These are phyloP conservation scores for Lumnitzera littorea DNA, from an alignment of 345 rosid species.

Conservation along the genomic window DNA sequence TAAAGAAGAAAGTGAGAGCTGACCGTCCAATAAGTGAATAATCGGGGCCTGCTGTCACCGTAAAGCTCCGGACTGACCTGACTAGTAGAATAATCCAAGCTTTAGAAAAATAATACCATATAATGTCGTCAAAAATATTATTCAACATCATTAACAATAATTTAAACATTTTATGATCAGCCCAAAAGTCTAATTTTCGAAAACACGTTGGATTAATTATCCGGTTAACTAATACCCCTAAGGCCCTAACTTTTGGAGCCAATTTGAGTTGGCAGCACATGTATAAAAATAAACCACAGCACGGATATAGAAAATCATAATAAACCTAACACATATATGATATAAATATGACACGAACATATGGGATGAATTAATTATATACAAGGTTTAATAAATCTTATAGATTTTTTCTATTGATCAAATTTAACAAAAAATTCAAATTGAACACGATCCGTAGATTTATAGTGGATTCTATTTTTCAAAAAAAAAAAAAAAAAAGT, in stretches of 20 bases:
- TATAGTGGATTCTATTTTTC: background rate
- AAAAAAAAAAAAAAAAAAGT: background rate
- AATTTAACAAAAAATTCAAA: background rate
- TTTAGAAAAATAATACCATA: slow-evolving; percentile 24
- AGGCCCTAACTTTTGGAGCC: no score
- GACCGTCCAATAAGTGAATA: slow-evolving; percentile 98
- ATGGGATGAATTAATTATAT: background rate
- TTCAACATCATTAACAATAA: background rate
- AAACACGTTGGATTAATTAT: no score
- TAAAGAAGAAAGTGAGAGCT: slow-evolving; percentile 13
- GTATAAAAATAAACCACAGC: no score
- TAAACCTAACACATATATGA: no score
- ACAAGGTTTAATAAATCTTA: no score
- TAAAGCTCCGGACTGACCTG: slow-evolving; percentile 99
- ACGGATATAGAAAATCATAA: no score
- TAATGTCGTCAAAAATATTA: background rate
- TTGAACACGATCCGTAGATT: background rate
- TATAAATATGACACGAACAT: no score
- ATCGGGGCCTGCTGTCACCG: slow-evolving; percentile 90
- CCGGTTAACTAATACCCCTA: no score
- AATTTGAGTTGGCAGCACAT: no score
- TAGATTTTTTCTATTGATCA: no score
- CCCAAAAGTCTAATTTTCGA: no score
- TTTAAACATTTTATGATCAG: no score
- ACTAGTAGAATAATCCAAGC: slow-evolving; percentile 69